A percentile compares a stretch with the other conserved stretches of the same genome.
Conservation (phyloP, 306 rosid species). For the Vachellia pachyceras region DNA sequence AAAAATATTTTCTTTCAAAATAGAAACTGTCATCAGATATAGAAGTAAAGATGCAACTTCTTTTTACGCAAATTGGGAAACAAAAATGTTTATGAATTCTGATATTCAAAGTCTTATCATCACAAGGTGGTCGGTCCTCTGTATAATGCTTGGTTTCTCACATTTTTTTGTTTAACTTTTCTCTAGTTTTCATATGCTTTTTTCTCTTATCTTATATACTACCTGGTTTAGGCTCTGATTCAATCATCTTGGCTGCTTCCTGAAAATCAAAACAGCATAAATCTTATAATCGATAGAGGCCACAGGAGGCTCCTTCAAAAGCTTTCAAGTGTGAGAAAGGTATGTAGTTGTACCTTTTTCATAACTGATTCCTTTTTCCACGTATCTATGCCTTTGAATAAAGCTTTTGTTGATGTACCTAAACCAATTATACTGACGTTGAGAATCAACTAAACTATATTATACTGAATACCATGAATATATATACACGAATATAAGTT, state of each 20-base stretch:
- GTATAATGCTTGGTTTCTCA: neutral
- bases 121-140: no score
- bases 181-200: neutral
- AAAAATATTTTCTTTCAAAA: neutral
- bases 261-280: constrained; percentile 48
- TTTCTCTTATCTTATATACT: neutral
- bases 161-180: neutral
- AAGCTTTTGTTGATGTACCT: constrained; percentile 80
- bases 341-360: constrained; percentile 55
- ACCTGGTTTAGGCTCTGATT: constrained; percentile 55
- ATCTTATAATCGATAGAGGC: constrained; percentile 12
- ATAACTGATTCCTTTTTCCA: constrained; percentile 77
- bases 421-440: constrained; percentile 28
- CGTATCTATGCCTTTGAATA: constrained; percentile 68
- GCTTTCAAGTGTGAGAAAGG: neutral
- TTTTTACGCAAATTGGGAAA: neutral
- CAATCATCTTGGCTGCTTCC: constrained; percentile 68
- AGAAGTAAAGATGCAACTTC: no score
- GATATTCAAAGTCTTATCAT: no score
- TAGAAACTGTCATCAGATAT: no score
- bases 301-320: constrained; percentile 12
- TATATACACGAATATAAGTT: neutral
- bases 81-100: neutral
- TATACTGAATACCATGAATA: no score
- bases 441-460: constrained; percentile 12